phyloP scores from a whole-genome alignment of 2,329 filamentous ascomycete species.

The Cladobotryum protrusum region DNA sequence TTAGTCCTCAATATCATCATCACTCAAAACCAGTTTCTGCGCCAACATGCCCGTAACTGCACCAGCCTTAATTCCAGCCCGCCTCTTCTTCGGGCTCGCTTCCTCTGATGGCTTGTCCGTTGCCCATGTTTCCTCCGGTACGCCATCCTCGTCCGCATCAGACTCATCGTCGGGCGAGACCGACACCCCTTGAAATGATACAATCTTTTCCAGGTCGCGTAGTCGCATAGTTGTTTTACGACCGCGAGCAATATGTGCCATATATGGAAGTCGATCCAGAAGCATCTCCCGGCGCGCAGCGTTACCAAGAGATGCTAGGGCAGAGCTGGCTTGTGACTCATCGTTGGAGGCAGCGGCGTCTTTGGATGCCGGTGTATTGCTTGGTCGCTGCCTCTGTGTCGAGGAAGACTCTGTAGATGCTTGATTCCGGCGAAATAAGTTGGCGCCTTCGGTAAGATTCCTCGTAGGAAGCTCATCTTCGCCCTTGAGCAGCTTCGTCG shows the following conservation, averaged over 20 bases:
- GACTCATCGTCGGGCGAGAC: constrained; percentile 39
- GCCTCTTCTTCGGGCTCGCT: constrained; percentile 42
- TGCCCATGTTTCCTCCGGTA: constrained; percentile 48
- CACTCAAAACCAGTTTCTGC: constrained; percentile 66
- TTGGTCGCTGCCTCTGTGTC: constrained; percentile 29
- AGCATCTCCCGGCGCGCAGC: constrained; percentile 68
- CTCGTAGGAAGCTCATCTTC: constrained; percentile 35
- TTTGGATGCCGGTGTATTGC: constrained; percentile 13
- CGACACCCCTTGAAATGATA: constrained; percentile 56
- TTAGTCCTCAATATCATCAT: constrained; percentile 77
- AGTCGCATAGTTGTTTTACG: constrained; percentile 37
- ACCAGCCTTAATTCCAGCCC: constrained; percentile 30
- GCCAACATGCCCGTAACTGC: constrained; percentile 41
- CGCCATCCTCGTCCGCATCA: constrained; percentile 39
- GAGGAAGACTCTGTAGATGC: constrained; percentile 24
- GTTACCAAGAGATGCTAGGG: constrained; percentile 54
- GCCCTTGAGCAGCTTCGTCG: constrained; percentile 52
- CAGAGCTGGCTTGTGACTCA: constrained; percentile 19
- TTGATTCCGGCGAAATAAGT: constrained; percentile 42
- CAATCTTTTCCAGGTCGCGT: constrained; percentile 61
- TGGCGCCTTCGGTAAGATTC: constrained; percentile 39
- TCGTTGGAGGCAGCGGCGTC: constrained; percentile 9
- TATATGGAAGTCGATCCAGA: constrained; percentile 81
- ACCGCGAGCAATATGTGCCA: constrained; percentile 57
- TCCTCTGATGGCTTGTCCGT: constrained; percentile 56